These are phyloP conservation scores for Pythium apleroticum DNA, from an alignment of 352 stramenopile genomes.

Conservation along the genomic window DNA sequence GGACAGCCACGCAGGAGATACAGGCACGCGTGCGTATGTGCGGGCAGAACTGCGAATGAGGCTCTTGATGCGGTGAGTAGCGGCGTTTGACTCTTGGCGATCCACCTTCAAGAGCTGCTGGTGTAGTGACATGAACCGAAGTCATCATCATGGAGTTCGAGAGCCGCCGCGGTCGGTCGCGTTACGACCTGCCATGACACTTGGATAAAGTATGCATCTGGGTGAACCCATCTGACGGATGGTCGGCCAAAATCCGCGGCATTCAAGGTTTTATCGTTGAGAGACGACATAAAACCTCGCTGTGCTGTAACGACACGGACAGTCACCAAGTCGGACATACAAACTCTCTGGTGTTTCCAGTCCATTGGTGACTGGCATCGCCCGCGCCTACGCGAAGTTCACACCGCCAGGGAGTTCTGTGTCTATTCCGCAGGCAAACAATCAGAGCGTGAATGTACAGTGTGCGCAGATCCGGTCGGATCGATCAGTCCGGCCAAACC, in stretches of 20 bases:
- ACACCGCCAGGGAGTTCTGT: background rate
- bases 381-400: background rate
- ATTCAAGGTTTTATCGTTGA: conserved; percentile 18
- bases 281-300: conserved; percentile 16
- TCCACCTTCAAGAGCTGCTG: background rate
- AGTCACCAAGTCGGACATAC: background rate
- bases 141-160: conserved; percentile 23
- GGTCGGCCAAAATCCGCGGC: conserved; percentile 8
- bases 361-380: background rate
- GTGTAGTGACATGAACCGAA: conserved; percentile 21
- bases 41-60: background rate
- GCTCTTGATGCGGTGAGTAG: background rate
- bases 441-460: background rate
- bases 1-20: background rate
- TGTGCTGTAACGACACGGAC: background rate
- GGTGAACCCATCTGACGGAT: conserved; percentile 22
- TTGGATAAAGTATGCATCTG: background rate
- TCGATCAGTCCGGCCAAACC: background rate
- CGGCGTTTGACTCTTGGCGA: conserved; percentile 3
- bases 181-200: background rate
- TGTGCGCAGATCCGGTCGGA: background rate
- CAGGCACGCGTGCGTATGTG: background rate
- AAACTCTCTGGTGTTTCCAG: background rate
- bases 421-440: background rate
- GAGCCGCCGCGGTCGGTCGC: conserved; percentile 13